Evolutionary conservation across 1,284 basidiomycete species (phyloP).

Genomic region (Malassezia dermatis): DNA sequence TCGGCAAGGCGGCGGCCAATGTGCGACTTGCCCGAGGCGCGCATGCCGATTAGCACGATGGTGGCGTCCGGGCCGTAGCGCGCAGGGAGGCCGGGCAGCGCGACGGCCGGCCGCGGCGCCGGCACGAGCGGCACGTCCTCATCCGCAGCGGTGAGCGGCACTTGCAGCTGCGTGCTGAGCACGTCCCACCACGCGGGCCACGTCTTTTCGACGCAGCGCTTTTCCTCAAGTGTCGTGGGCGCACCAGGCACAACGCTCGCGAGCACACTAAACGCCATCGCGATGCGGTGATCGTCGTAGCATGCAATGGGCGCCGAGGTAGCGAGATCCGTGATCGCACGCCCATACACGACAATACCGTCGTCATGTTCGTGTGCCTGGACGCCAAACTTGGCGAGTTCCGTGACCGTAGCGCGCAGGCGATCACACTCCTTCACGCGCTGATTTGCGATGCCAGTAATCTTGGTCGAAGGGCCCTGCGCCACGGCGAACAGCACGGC

Average conservation of each 20-base stretch:
- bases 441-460: constrained; percentile 94
- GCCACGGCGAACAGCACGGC: constrained; percentile 73
- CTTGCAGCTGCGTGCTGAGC: constrained; percentile 87
- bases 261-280: constrained; percentile 93
- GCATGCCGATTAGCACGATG: constrained; percentile 85
- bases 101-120: constrained; percentile 25
- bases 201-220: constrained; percentile 96
- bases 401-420: constrained; percentile 89
- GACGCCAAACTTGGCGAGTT: constrained; percentile 90
- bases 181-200: constrained; percentile 99
- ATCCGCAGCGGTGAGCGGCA: constrained; percentile 64
- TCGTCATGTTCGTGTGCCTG: constrained; percentile 84
- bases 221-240: constrained; percentile 79
- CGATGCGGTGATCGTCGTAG: constrained; percentile 96
- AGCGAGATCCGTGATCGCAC: constrained; percentile 54
- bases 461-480: constrained; percentile 56
- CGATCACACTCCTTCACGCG: constrained; percentile 96
- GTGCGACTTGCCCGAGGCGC: constrained; percentile 88
- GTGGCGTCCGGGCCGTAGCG: constrained; percentile 55
- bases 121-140: constrained; percentile 28
- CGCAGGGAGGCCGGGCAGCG: constrained; percentile 19
- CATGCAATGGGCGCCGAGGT: constrained; percentile 71
- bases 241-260: constrained; percentile 58
- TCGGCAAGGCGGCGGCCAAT: constrained; percentile 69
- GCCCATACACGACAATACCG: constrained; percentile 80